A percentile compares a stretch with the other conserved stretches of the same genome.
phyloP scores from a whole-genome alignment of 176 grass and related monocot species.

The Avena eriantha region DNA sequence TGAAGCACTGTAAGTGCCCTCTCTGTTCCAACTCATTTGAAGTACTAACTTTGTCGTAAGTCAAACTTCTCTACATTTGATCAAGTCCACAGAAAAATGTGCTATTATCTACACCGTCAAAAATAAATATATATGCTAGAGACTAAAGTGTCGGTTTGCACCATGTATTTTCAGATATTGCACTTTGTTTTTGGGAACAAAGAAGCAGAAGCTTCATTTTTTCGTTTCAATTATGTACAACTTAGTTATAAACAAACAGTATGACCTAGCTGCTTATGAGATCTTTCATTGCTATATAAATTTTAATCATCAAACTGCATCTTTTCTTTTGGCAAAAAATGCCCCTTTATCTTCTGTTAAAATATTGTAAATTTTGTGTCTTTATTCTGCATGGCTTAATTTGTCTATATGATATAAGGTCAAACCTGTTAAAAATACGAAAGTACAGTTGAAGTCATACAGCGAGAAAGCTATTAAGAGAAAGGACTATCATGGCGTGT shows the following conservation, averaged over 20 bases:
- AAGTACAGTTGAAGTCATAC: conserved; percentile 27
- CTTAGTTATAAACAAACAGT: conserved; percentile 1
- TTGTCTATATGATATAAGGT: conserved; percentile 24
- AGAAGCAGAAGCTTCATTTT: neutral
- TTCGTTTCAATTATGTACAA: neutral
- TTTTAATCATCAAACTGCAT: neutral
- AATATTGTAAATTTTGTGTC: conserved; percentile 1
- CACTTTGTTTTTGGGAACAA: neutral
- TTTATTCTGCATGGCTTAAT: conserved; percentile 8
- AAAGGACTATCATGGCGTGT: conserved; percentile 33
- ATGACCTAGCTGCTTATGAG: neutral
- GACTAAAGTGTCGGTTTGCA: neutral
- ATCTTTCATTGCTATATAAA: conserved; percentile 11
- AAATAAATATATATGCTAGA: neutral
- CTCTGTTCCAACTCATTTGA: neutral
- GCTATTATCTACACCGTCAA: neutral
- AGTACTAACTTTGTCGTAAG: neutral
- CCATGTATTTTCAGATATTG: neutral
- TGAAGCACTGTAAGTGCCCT: neutral
- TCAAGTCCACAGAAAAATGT: neutral
- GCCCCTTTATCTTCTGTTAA: neutral
- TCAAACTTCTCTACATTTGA: neutral
- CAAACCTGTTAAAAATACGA: conserved; percentile 6
- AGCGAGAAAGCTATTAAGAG: conserved; percentile 36
- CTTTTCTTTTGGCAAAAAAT: neutral